Conservation (phyloP, 2,329 filamentous ascomycete species). For the Aspergillus sp. region DNA sequence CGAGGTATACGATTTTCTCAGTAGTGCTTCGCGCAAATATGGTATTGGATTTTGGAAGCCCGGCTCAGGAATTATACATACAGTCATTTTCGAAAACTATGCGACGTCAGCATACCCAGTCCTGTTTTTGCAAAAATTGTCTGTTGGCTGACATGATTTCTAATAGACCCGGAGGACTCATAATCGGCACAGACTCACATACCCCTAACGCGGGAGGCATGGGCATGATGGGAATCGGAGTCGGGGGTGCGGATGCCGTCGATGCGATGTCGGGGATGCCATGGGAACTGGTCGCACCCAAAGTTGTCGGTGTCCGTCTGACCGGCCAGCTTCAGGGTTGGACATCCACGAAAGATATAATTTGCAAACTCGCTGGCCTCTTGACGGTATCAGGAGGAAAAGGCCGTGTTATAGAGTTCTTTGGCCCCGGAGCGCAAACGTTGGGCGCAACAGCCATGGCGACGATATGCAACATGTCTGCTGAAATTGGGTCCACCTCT, state of each 20-base stretch:
- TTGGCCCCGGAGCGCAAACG: slow-evolving; percentile 69
- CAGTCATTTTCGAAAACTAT: slow-evolving; percentile 49
- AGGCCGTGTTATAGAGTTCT: slow-evolving; percentile 67
- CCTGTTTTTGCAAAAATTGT: background rate
- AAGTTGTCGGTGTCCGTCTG: slow-evolving; percentile 24
- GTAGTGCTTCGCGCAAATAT: slow-evolving; percentile 50
- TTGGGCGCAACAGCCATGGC: slow-evolving; percentile 82
- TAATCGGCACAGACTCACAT: slow-evolving; percentile 95
- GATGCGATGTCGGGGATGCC: slow-evolving; percentile 95
- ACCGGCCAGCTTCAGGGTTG: slow-evolving; percentile 69
- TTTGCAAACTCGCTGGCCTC: slow-evolving; percentile 92
- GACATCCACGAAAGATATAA: slow-evolving; percentile 91
- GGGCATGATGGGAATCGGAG: slow-evolving; percentile 89
- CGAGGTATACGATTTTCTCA: slow-evolving; percentile 47
- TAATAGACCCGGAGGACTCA: slow-evolving; percentile 78
- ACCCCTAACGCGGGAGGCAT: slow-evolving; percentile 94
- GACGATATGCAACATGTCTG: slow-evolving; percentile 71
- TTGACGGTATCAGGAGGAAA: slow-evolving; percentile 95
- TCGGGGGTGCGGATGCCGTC: slow-evolving; percentile 93
- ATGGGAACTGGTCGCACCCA: slow-evolving; percentile 95
- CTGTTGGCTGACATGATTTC: background rate
- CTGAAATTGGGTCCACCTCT: slow-evolving; percentile 72
- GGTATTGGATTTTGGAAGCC: slow-evolving; percentile 50
- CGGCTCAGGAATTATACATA: slow-evolving; percentile 45
- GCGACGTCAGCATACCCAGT: slow-evolving; percentile 30